Evolutionary conservation across 1,284 basidiomycete genomes (phyloP), one percentile per base, ranked within the genome.

Genomic region (Microstroma glucosiphilum): DNA sequence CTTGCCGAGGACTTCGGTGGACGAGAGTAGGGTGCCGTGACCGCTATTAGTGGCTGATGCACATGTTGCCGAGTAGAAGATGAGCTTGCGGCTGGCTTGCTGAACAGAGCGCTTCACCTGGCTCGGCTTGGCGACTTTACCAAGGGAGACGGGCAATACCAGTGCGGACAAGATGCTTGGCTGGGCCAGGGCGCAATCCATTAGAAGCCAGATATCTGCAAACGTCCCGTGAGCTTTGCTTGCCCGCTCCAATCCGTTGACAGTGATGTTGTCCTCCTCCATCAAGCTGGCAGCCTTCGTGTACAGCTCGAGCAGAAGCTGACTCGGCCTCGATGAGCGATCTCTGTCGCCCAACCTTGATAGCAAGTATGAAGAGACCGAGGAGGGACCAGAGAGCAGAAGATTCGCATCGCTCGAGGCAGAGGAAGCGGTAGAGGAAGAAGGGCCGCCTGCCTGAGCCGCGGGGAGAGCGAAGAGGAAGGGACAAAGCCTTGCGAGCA

Each of bases 281-380:
- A 48, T 4, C 46, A 48, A 23, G 46, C 46, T 48, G 23, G 46
- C 46, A 23, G 46, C 11, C 23, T 23, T 48, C 7, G 46, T 48
- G 7, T 23, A 48, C 17, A 48, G 46, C 46, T 48, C 46, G 7
- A 48, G 46, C 4, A 48, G 17, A n/a, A 48, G 46, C 46, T n/a
- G n/a, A 12, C 46, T 12, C 7, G 46, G 46, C 23, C 11, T n/a
- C 46, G 17, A 3, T 7, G 46, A 48, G 46, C 46, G 46, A 12
- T 48, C 46, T n/a, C n/a, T 48, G 23, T 48, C 46, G 17, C 46
- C 46, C 23, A 48, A 12, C 46, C 23, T 48, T 23, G 46, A 48
- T 7, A 48, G 46, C 46, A 48, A 23, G 23, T 48, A 48, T n/a
- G 46, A 4, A 23, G 46, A 48, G 17, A 23, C 46, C 3, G 46